These are phyloP conservation scores for Leptosphaerulina australis DNA, from an alignment of 2,329 filamentous ascomycete species.

Conservation along the genomic window DNA sequence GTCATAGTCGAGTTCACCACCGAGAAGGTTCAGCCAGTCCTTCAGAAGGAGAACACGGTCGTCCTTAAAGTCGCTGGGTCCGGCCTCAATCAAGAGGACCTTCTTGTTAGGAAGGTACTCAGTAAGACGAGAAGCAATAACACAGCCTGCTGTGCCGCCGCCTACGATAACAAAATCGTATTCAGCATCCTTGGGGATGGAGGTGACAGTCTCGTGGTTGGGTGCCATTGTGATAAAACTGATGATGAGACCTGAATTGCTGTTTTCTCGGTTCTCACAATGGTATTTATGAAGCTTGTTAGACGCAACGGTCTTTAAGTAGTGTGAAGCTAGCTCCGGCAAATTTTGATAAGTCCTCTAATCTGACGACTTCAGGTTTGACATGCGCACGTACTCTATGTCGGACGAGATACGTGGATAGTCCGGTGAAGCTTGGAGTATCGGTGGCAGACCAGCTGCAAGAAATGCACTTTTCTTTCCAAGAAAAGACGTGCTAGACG, in stretches of 20 bases:
- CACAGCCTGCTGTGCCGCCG: conserved; percentile 85
- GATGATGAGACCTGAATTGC: conserved; percentile 3
- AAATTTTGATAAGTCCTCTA: conserved; percentile 16
- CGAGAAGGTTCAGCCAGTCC: conserved; percentile 83
- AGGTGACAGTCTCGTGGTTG: conserved; percentile 63
- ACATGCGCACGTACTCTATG: conserved; percentile 13
- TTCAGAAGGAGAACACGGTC: conserved; percentile 85
- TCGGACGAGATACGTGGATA: conserved; percentile 8
- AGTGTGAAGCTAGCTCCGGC: conserved; percentile 17
- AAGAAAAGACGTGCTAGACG: conserved; percentile 36
- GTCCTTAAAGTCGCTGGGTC: conserved; percentile 87
- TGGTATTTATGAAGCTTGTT: conserved; percentile 10
- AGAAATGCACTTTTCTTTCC: conserved; percentile 36
- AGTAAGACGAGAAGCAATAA: conserved; percentile 78
- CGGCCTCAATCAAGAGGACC: conserved; percentile 83
- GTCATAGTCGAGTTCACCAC: conserved; percentile 87
- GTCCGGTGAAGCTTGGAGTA: conserved; percentile 22
- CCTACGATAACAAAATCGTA: conserved; percentile 88
- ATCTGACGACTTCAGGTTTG: conserved; percentile 13
- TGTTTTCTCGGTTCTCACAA: neutral
- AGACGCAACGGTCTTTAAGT: conserved; percentile 6
- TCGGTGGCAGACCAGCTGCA: conserved; percentile 30
- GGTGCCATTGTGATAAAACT: conserved; percentile 32
- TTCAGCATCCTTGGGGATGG: conserved; percentile 65
- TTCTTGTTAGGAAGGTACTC: conserved; percentile 83